Base-by-base conservation (phyloP, 768 basidiomycete genomes). In the Dioszegia aurantiaca region DNA sequence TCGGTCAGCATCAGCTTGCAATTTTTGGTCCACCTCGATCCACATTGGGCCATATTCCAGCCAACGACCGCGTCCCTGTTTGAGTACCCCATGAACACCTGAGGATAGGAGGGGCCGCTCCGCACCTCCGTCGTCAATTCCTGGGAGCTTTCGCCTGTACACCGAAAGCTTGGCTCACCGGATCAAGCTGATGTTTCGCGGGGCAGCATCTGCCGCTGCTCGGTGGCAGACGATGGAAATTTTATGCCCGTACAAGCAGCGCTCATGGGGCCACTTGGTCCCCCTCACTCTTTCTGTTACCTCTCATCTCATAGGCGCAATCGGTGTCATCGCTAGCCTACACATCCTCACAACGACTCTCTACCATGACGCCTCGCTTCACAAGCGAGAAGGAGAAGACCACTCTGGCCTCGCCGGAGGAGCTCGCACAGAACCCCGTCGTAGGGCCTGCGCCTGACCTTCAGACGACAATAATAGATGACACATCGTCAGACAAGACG, bases 401-500 rank as follows among this genome's bases (percentile, higher is more conserved):
- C 2, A n/a, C 26, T 10, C 51, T 53, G 19, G 21, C 51, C 17
- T 53, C 51, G 19, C 51, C 51, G 8, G 51, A 53, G 6, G 11
- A 36, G 33, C 51, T 53, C 33, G 51, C 51, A n/a, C 16, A 37
- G 36, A 39, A 53, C 51, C 51, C 51, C 17, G 51, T 53, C 37
- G 51, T 40, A 4, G 51, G 51, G 10, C 37, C 51, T 9, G 36
- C 37, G 5, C 36, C 36, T 27, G 46, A 47, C 24, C 51, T 40
- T 19, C 11, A n/a, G 10, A 40, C 24, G 24, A 21, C 51, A 27
- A 37, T 53, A 4, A 14, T 47, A 11, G 46, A 47, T 28, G 51
- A 53, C 30, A n/a, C 19, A 2, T 53, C 51, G 21, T 53, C 51
- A 4, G 51, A 53, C 21, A 6, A 53, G 12, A 53, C 51, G 21